phyloP scores from a whole-genome alignment of 2,329 filamentous ascomycete species.

The Aureobasidium pullulans region DNA sequence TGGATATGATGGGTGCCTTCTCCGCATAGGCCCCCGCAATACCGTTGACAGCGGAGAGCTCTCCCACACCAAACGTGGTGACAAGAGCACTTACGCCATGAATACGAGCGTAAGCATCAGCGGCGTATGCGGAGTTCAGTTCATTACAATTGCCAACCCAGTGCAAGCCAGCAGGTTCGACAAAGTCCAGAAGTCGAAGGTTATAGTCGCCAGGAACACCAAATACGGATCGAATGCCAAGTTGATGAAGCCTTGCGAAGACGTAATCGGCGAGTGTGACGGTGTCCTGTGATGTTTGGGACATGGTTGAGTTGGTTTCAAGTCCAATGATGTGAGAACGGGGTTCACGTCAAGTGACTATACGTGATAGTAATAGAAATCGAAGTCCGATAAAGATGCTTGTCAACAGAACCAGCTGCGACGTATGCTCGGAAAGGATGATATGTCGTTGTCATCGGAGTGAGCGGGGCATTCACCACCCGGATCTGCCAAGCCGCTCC shows the following conservation, averaged over 20 bases:
- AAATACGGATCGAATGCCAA: conserved; percentile 39
- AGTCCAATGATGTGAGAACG: background rate
- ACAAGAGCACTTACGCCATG: conserved; percentile 23
- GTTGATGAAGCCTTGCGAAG: conserved; percentile 35
- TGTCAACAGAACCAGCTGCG: background rate
- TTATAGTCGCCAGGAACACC: conserved; percentile 40
- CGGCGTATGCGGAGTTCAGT: conserved; percentile 45
- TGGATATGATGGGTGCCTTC: conserved; percentile 41
- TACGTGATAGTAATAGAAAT: background rate
- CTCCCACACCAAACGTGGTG: conserved; percentile 43
- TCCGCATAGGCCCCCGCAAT: conserved; percentile 41
- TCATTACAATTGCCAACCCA: conserved; percentile 59
- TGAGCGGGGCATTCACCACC: background rate
- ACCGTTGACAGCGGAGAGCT: conserved; percentile 41
- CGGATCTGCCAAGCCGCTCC: conserved; percentile 1
- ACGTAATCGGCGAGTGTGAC: conserved; percentile 25
- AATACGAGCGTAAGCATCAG: conserved; percentile 3
- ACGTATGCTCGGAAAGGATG: background rate
- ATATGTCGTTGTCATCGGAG: conserved; percentile 5
- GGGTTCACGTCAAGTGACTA: background rate
- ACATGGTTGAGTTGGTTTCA: conserved; percentile 4
- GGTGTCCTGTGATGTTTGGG: background rate
- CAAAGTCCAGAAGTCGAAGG: conserved; percentile 44
- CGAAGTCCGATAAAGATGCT: background rate
- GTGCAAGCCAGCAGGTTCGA: conserved; percentile 45